These are phyloP conservation scores for Oenanthe javanica DNA, from an alignment of 140 eudicot genomes.

Conservation along the genomic window DNA sequence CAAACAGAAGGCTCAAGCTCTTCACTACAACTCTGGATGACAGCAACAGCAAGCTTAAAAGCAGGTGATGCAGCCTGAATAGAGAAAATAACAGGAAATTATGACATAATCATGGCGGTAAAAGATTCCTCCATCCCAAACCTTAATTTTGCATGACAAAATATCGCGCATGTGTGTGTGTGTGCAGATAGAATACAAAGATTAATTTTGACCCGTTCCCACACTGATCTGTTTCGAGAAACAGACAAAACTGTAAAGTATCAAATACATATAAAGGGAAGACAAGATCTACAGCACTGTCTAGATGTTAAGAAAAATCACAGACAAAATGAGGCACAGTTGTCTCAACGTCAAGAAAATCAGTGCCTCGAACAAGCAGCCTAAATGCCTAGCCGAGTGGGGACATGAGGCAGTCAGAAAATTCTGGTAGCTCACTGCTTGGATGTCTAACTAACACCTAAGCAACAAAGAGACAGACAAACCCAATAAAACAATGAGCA, in stretches of 20 bases:
- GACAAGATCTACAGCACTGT: not conserved
- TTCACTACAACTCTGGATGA: conserved; percentile 54
- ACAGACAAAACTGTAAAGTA: not conserved
- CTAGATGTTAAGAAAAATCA: no score
- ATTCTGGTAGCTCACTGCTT: not conserved
- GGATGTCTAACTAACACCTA: not conserved
- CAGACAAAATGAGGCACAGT: not conserved
- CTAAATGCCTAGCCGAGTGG: not conserved
- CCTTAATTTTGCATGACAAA: not conserved
- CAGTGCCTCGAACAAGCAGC: not conserved
- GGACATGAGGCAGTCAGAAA: not conserved
- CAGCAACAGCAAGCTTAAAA: conserved; percentile 66
- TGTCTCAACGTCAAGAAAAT: not conserved
- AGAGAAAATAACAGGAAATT: conserved; percentile 4
- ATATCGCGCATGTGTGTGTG: not conserved
- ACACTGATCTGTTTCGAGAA: not conserved
- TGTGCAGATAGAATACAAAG: not conserved
- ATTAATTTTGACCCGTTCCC: not conserved
- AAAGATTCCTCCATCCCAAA: not conserved
- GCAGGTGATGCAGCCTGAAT: conserved; percentile 62
- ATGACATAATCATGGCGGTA: not conserved
- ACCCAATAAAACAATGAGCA: not conserved
- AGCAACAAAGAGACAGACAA: not conserved
- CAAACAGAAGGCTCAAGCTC: conserved; percentile 52
- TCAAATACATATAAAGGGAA: not conserved